A percentile compares a stretch with the other conserved stretches of the same genome.
Conservation (phyloP, 106 monocot genomes). For the Dendrobium catenatum region DNA sequence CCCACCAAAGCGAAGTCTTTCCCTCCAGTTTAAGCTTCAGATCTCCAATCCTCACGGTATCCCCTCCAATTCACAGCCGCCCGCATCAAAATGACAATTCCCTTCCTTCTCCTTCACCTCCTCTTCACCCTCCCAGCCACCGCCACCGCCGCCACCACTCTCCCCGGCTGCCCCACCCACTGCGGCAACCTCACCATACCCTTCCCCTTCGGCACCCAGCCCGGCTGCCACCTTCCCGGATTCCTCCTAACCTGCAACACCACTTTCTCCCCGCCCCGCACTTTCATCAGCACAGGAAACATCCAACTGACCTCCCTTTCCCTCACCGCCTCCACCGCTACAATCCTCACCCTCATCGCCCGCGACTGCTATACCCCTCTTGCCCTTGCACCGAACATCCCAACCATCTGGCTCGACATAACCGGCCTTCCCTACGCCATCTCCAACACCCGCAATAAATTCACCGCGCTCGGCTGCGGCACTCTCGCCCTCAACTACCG, state of each 20-base stretch:
- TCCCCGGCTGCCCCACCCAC: conserved; percentile 19
- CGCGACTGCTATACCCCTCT: conserved; percentile 18
- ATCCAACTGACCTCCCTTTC: conserved; percentile 16
- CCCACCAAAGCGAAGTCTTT: no score
- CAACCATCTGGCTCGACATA: not conserved
- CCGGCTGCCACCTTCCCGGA: conserved; percentile 24
- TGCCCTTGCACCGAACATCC: not conserved
- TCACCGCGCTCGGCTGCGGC: conserved; percentile 14
- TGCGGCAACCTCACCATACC: conserved; percentile 48
- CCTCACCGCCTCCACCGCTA: not conserved
- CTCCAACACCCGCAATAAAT: conserved; percentile 10
- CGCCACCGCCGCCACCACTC: not conserved
- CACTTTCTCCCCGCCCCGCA: conserved; percentile 16
- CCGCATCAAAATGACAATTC: not conserved
- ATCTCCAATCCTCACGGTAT: no score
- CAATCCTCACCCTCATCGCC: conserved; percentile 4
- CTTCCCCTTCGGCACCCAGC: conserved; percentile 45
- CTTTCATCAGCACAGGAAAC: conserved; percentile 19
- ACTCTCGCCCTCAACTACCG: not conserved
- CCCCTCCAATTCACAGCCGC: no score
- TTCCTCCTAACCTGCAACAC: conserved; percentile 41
- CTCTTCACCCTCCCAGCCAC: not conserved
- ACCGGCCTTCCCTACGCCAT: conserved; percentile 5
- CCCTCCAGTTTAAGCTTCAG: no score
- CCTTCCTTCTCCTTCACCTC: not conserved